Conservation (phyloP, 169 alveolate genomes). For the Plasmodium billcollinsi region DNA sequence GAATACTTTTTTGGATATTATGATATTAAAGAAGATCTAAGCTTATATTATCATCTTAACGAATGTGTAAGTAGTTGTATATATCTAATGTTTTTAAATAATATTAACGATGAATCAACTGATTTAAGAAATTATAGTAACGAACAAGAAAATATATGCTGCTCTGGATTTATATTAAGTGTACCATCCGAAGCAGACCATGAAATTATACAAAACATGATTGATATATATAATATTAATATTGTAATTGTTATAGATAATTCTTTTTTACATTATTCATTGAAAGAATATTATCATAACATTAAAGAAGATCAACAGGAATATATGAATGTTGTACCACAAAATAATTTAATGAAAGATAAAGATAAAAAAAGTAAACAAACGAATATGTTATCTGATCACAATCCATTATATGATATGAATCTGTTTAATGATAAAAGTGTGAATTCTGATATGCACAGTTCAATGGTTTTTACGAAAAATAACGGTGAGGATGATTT, state of each 20-base stretch:
- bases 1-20: constrained; percentile 88
- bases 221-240: constrained; percentile 86
- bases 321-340: neutral
- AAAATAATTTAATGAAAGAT: neutral
- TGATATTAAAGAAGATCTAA: constrained; percentile 85
- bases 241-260: constrained; percentile 89
- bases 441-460: neutral
- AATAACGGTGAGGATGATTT: neutral
- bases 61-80: constrained; percentile 50
- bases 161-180: constrained; percentile 88
- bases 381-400: neutral
- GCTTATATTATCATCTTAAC: constrained; percentile 79
- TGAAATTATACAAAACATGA: constrained; percentile 83
- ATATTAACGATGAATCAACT: constrained; percentile 42
- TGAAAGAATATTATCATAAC: constrained; percentile 74
- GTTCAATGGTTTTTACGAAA: neutral
- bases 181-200: constrained; percentile 90
- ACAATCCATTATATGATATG: neutral
- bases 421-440: neutral
- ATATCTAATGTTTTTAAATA: constrained; percentile 63
- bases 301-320: neutral
- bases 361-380: neutral
- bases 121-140: constrained; percentile 9
- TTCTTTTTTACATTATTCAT: constrained; percentile 87
- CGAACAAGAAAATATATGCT: constrained; percentile 19